Percentiles rank a stretch among this genome's conserved stretches.
Evolutionary conservation across 352 stramenopile genomes (phyloP).

Genomic region (Phytophthora citricola): DNA sequence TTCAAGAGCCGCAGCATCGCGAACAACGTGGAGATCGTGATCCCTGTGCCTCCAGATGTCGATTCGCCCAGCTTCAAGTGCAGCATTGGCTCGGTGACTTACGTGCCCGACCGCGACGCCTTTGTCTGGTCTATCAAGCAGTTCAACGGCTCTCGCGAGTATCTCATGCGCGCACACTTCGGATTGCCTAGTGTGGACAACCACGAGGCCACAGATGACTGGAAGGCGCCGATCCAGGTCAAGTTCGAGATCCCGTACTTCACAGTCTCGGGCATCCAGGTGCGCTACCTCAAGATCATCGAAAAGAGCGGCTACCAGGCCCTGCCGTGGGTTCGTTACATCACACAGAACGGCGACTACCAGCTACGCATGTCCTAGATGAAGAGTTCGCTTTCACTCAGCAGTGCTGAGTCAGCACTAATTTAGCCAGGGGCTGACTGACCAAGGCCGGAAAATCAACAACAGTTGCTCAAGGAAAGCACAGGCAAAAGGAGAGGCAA

Average conservation of each 20-base stretch:
- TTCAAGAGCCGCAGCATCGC: constrained; percentile 99
- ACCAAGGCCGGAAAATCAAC: constrained; percentile 17
- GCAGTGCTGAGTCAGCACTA: constrained; percentile 1
- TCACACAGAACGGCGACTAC: constrained; percentile 99
- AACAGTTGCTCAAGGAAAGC: constrained; percentile 28
- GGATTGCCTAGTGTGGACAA: constrained; percentile 95
- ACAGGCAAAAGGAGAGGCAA: constrained; percentile 1
- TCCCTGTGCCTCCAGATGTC: constrained; percentile 98
- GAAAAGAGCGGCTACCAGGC: constrained; percentile 99
- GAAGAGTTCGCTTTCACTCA: constrained; percentile 5
- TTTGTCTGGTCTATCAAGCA: constrained; percentile 99
- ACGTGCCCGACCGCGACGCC: constrained; percentile 98
- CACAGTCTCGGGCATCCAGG: constrained; percentile 97
- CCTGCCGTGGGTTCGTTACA: constrained; percentile 99
- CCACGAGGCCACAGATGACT: constrained; percentile 89
- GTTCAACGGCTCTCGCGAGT: constrained; percentile 98
- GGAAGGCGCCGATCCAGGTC: constrained; percentile 93
- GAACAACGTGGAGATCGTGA: constrained; percentile 99
- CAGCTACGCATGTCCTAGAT: constrained; percentile 98
- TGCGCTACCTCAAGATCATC: constrained; percentile 99
- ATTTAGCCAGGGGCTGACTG: constrained; percentile 18
- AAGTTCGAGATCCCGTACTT: constrained; percentile 98
- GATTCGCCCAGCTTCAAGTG: constrained; percentile 99
- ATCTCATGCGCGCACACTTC: constrained; percentile 99
- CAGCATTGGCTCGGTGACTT: constrained; percentile 97